Evolutionary conservation across 805 yeast species (phyloP).

Genomic region (Candida krabiensis): DNA sequence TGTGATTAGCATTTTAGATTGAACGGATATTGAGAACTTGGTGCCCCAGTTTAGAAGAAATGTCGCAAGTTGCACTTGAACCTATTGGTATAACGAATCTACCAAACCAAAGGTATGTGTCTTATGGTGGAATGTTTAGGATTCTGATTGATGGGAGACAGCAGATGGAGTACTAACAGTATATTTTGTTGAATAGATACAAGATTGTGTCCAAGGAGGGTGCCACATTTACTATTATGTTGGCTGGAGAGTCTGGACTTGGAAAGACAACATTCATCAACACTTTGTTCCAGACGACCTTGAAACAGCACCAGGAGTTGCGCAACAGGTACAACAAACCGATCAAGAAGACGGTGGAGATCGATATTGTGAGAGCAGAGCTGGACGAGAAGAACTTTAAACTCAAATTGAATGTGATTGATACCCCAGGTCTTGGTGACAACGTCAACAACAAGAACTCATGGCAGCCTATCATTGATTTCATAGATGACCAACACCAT

Average conservation of each 20-base stretch:
- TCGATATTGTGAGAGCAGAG: conserved; percentile 76
- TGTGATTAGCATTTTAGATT: too few species aligned
- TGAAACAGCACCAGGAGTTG: conserved; percentile 59
- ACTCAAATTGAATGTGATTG: conserved; percentile 76
- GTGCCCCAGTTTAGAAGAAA: conserved; percentile 7
- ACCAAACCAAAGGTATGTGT: conserved; percentile 67
- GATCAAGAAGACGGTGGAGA: conserved; percentile 69
- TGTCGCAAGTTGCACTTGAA: conserved; percentile 38
- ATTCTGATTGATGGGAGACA: too few species aligned
- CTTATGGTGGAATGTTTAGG: too few species aligned
- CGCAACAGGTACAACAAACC: conserved; percentile 59
- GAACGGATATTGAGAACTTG: too few species aligned
- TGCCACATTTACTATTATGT: conserved; percentile 75
- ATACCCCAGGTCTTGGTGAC: conserved; percentile 94
- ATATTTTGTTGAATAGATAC: too few species aligned
- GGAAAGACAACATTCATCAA: conserved; percentile 92
- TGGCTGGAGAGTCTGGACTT: conserved; percentile 88
- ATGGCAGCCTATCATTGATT: conserved; percentile 85
- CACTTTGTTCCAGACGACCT: conserved; percentile 74
- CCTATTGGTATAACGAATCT: conserved; percentile 70
- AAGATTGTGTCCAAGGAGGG: conserved; percentile 75
- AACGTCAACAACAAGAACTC: conserved; percentile 81
- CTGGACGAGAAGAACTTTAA: conserved; percentile 82
- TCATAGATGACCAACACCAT: conserved; percentile 89
- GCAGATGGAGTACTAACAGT: too few species aligned